Conservation (phyloP, 176 grass and related monocot species). For the Oryza australiensis region DNA sequence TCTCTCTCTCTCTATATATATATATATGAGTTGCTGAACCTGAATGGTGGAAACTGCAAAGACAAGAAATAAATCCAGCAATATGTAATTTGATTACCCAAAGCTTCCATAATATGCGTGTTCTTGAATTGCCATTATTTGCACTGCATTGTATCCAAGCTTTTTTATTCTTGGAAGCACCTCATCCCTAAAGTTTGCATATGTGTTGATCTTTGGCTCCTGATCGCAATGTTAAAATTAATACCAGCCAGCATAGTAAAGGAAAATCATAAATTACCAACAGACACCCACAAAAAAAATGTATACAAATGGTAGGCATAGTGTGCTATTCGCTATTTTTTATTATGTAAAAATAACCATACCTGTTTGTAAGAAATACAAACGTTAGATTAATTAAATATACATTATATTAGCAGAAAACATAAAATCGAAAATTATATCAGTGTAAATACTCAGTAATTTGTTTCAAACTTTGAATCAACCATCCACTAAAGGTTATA, state of each 20-base stretch:
- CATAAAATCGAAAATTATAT: background rate
- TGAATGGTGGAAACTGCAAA: background rate
- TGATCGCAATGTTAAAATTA: constrained; percentile 34
- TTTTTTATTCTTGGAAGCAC: constrained; percentile 94
- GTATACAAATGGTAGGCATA: background rate
- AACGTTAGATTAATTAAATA: background rate
- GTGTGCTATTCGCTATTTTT: background rate
- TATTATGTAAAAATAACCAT: background rate
- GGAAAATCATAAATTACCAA: background rate
- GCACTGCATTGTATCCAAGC: constrained; percentile 98
- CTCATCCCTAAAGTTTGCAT: constrained; percentile 91
- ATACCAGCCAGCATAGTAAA: background rate
- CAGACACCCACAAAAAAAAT: background rate
- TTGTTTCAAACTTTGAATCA: background rate
- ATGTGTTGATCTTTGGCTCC: constrained; percentile 95
- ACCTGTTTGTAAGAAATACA: background rate
- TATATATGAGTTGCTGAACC: background rate
- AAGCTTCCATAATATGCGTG: constrained; percentile 98
- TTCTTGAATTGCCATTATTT: constrained; percentile 99
- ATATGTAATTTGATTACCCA: constrained; percentile 54
- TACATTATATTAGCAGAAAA: background rate
- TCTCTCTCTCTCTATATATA: no score
- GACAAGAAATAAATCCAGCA: constrained; percentile 1
- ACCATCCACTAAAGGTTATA: background rate
- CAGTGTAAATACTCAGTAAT: background rate